Base-by-base conservation (phyloP, 495 filamentous ascomycete species). In the Xanthoparmelia taractica region DNA sequence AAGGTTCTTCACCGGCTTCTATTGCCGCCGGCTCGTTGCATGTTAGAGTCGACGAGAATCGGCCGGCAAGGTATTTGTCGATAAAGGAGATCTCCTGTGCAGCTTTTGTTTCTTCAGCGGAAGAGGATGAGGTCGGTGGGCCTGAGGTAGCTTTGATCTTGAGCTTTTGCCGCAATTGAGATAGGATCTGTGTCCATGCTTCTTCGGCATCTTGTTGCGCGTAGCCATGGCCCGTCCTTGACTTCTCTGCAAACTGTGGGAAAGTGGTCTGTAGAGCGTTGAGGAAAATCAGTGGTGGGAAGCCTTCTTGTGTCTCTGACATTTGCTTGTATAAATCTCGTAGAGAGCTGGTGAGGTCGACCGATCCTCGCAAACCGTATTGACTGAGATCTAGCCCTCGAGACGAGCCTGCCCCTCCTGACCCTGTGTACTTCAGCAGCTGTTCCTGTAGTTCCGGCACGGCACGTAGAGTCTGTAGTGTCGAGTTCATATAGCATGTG, bases 181-280 rank as follows among this genome's bases (percentile, higher is more conserved):
- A 84, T 8, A 98, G 73, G 58, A 98, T 96, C 71, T 97, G 93
- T 27, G 95, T 95, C 90, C 93, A 98, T 23, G 92, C 96, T 73
- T 98, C 94, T 71, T 98, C 94, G 2, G 94, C 94, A 78, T 98
- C 94, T 75, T 98, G 94, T 71, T 98, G 94, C 11, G 93, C 90
- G 71, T 85, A 97, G 4, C 90, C 92, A 54, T 85, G 80, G 0
- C 91, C 91, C 38, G 85, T 87, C 66, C 87, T 89, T 31, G 89
- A 83, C 65, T 82, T 82, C 76, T 98, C 90, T 27, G 90, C 91
- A 67, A 98, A 98, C 72, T 97, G 94, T n/a, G 95, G 94, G 68
- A 89, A 97, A 0, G 84, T 79, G 12, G 78, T 82, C 48, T 92
- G 87, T 23, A 98, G 80, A 18, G 92, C 84, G 67, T 88, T 85